Evolutionary conservation across 1,139 yeast species (phyloP).

Genomic region (Saccharomyces pastorianus): DNA sequence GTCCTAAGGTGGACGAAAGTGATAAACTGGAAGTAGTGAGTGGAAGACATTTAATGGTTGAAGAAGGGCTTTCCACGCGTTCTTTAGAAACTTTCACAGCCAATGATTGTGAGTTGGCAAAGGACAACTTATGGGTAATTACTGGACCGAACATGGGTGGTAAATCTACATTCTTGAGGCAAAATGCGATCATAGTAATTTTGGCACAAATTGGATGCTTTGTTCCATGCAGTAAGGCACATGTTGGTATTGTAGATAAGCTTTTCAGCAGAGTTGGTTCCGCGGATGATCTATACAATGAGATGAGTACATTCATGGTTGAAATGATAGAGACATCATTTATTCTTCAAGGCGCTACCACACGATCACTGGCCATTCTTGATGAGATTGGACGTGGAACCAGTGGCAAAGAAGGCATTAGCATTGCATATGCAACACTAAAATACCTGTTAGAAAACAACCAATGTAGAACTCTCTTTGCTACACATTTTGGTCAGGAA

Average conservation of each 20-base stretch:
- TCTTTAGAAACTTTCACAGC: constrained; percentile 46
- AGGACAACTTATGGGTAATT: constrained; percentile 54
- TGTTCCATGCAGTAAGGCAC: constrained; percentile 73
- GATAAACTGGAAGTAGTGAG: constrained; percentile 39
- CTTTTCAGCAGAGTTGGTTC: constrained; percentile 87
- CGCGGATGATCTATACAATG: constrained; percentile 79
- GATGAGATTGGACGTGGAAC: constrained; percentile 98
- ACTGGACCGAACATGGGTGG: constrained; percentile 99
- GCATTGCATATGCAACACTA: constrained; percentile 80
- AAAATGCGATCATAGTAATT: constrained; percentile 78
- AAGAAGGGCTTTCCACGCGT: constrained; percentile 49
- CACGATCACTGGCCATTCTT: constrained; percentile 69
- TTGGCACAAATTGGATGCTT: constrained; percentile 85
- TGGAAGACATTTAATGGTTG: constrained; percentile 90
- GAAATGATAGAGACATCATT: constrained; percentile 94
- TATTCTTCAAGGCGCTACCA: constrained; percentile 69
- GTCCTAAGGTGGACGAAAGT: constrained; percentile 54
- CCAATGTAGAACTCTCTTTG: constrained; percentile 73
- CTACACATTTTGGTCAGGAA: constrained; percentile 86
- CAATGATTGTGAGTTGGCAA: constrained; percentile 48
- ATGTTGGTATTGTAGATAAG: constrained; percentile 73
- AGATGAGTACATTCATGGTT: constrained; percentile 91
- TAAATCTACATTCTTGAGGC: constrained; percentile 82
- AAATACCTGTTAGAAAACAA: constrained; percentile 48
- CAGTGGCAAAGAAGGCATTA: constrained; percentile 78